phyloP scores from a whole-genome alignment of 805 yeast species.

The Henningerozyma blattae region DNA sequence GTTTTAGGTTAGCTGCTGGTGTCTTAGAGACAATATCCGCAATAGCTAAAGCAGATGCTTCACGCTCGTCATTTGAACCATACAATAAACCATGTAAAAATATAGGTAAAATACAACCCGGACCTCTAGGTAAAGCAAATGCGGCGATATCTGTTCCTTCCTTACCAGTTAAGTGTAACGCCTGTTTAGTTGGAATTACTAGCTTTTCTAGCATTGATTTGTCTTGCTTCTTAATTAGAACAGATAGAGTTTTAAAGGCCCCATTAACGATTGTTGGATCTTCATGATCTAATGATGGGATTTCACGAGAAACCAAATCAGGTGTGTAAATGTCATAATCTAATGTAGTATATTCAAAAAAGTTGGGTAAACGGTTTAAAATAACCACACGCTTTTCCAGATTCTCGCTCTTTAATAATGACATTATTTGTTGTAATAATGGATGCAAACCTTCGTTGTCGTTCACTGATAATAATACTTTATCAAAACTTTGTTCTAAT shows the following conservation, averaged over 20 bases:
- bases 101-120: slow-evolving; percentile 77
- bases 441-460: slow-evolving; percentile 76
- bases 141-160: slow-evolving; percentile 60
- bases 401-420: slow-evolving; percentile 69
- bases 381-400: slow-evolving; percentile 48
- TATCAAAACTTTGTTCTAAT: slow-evolving; percentile 46
- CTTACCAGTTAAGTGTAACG: slow-evolving; percentile 53
- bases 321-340: slow-evolving; percentile 63
- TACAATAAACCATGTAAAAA: slow-evolving; percentile 93
- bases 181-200: slow-evolving; percentile 69
- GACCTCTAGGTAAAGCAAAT: slow-evolving; percentile 65
- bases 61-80: slow-evolving; percentile 77
- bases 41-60: slow-evolving; percentile 76
- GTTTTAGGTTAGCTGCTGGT: slow-evolving; percentile 68
- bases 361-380: slow-evolving; percentile 54
- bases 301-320: slow-evolving; percentile 63
- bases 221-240: slow-evolving; percentile 56
- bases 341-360: slow-evolving; percentile 52
- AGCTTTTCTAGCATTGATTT: slow-evolving; percentile 69
- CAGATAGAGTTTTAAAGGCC: slow-evolving; percentile 51
- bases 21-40: slow-evolving; percentile 80
- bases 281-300: slow-evolving; percentile 60
- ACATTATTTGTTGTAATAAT: slow-evolving; percentile 65
- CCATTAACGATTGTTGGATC: slow-evolving; percentile 50
- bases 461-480: slow-evolving; percentile 59